phyloP scores from a whole-genome alignment of 2,329 filamentous ascomycete species.

The Claviceps monticola region DNA sequence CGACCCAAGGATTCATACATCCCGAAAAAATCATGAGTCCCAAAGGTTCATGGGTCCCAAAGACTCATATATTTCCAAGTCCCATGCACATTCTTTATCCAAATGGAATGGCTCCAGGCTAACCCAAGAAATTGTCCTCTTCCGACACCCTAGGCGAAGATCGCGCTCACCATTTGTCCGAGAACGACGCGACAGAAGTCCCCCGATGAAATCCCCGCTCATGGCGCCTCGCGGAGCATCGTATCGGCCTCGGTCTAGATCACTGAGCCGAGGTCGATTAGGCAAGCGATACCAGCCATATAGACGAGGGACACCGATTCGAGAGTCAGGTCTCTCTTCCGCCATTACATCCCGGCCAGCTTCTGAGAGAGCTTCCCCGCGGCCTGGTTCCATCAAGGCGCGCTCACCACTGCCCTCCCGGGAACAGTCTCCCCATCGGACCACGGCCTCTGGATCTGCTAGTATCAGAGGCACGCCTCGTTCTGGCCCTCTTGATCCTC shows the following conservation, averaged over 20 bases:
- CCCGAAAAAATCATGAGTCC: not conserved
- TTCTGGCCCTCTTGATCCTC: conserved; percentile 15
- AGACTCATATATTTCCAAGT: not conserved
- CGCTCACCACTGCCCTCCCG: conserved; percentile 35
- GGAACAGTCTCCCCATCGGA: conserved; percentile 22
- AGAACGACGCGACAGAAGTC: conserved; percentile 27
- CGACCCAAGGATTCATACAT: not conserved
- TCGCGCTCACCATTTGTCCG: conserved; percentile 40
- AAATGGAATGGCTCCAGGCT: conserved; percentile 4
- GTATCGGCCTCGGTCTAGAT: conserved; percentile 41
- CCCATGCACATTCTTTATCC: not conserved
- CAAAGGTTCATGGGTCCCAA: too few species aligned
- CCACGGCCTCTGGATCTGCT: conserved; percentile 10
- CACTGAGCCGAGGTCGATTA: conserved; percentile 28
- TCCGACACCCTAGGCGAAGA: conserved; percentile 27
- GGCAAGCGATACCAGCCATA: conserved; percentile 29
- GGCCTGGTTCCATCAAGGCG: conserved; percentile 29
- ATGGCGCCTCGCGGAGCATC: conserved; percentile 23
- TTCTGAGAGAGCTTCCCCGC: conserved; percentile 40
- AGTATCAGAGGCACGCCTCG: conserved; percentile 16
- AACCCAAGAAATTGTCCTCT: conserved; percentile 4
- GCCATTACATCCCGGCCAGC: conserved; percentile 35
- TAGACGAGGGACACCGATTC: conserved; percentile 33
- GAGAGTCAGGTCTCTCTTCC: conserved; percentile 36
- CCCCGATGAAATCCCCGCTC: conserved; percentile 15